Evolutionary conservation across 306 rosid species (phyloP).

Genomic region (Ormosia emarginata): DNA sequence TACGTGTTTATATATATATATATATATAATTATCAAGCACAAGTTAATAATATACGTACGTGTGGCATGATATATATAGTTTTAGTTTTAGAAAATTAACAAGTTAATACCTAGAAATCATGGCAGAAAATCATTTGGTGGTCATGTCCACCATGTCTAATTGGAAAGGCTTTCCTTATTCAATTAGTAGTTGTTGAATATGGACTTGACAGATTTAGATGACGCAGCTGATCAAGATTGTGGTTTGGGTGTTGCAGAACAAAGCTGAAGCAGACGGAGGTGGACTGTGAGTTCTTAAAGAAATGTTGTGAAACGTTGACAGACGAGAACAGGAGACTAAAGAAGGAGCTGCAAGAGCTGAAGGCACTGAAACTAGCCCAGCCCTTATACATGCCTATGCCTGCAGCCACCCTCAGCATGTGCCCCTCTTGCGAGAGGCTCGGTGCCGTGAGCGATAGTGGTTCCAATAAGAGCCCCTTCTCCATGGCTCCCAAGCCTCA

Average conservation of each 20-base stretch:
- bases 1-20: too few species aligned
- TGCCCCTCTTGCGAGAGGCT: constrained; percentile 91
- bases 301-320: constrained; percentile 87
- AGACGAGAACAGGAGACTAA: constrained; percentile 81
- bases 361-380: constrained; percentile 64
- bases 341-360: constrained; percentile 80
- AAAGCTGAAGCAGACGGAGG: constrained; percentile 94
- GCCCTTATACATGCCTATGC: constrained; percentile 84
- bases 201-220: not conserved
- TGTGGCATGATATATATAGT: not conserved
- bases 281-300: constrained; percentile 86
- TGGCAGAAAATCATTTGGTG: not conserved
- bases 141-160: not conserved
- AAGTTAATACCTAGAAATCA: too few species aligned
- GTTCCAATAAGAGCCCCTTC: constrained; percentile 53
- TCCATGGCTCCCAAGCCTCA: constrained; percentile 63
- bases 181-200: not conserved
- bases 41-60: not conserved
- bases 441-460: constrained; percentile 29
- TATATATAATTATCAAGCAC: not conserved
- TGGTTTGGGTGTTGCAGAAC: constrained; percentile 47
- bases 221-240: not conserved
- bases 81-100: not conserved
- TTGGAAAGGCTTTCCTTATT: not conserved
- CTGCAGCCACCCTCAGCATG: constrained; percentile 82